phyloP scores from a whole-genome alignment of 139 green algal species.

The Chlamydomonas asymmetrica region DNA sequence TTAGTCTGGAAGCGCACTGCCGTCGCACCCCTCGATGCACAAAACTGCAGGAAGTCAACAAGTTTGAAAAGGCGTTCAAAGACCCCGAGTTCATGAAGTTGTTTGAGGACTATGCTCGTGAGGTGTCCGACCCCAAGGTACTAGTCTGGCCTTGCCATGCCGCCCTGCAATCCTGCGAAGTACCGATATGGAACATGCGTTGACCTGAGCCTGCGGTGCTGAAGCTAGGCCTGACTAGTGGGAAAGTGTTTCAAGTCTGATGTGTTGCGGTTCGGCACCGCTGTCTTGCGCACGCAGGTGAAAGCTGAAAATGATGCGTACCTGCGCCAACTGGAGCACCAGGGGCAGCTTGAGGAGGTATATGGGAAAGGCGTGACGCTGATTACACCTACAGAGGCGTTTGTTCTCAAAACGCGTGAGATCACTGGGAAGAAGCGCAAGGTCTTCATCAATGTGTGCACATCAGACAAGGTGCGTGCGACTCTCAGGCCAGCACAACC shows the following conservation, averaged over 20 bases:
- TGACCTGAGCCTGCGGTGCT: no score
- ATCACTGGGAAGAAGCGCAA: slow-evolving; percentile 3
- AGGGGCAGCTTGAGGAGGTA: slow-evolving; percentile 54
- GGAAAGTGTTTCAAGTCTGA: no score
- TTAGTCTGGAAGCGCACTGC: no score
- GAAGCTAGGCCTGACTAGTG: no score
- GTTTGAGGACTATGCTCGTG: slow-evolving; percentile 74
- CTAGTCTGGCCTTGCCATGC: no score
- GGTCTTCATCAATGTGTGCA: slow-evolving; percentile 75
- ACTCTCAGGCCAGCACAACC: no score
- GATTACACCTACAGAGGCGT: slow-evolving; percentile 42
- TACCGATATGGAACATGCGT: no score
- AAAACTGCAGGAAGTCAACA: slow-evolving; percentile 53
- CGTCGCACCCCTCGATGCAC: no score
- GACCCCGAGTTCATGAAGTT: slow-evolving; percentile 71
- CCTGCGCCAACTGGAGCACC: slow-evolving; percentile 63
- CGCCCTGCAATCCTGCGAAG: no score
- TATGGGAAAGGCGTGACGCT: slow-evolving; percentile 71
- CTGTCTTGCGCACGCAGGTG: slow-evolving; percentile 43
- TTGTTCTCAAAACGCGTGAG: slow-evolving; percentile 62
- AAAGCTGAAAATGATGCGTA: slow-evolving; percentile 70
- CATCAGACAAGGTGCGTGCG: slow-evolving; percentile 53
- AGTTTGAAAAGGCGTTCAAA: slow-evolving; percentile 69
- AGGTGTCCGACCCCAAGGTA: slow-evolving; percentile 74
- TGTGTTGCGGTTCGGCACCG: no score